Percentiles rank a stretch among this genome's conserved stretches.
These are phyloP conservation scores for Paecilomyces sp. DNA, from an alignment of 2,329 filamentous ascomycete species.

Conservation along the genomic window DNA sequence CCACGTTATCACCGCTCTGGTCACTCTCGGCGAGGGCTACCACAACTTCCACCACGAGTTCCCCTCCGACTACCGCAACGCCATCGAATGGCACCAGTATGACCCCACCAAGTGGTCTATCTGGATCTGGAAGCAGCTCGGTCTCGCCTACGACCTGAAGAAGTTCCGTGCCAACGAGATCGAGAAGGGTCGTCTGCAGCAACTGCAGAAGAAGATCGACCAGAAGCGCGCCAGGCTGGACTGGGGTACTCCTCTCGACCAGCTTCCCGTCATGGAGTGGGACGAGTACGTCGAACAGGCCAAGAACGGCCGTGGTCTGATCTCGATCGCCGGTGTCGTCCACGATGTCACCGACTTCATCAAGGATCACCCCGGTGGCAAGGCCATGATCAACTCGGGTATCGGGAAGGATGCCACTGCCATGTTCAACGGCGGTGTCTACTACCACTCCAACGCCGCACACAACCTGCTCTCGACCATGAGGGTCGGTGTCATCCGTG, in stretches of 20 bases:
- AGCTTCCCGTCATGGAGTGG: slow-evolving; percentile 79
- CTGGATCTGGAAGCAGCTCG: slow-evolving; percentile 75
- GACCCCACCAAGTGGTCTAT: slow-evolving; percentile 89
- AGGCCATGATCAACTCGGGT: slow-evolving; percentile 73
- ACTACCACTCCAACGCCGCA: slow-evolving; percentile 81
- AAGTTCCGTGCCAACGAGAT: slow-evolving; percentile 89
- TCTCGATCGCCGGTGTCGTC: slow-evolving; percentile 75
- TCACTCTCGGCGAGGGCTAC: slow-evolving; percentile 82
- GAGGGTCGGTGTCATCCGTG: slow-evolving; percentile 78
- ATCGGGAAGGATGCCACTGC: slow-evolving; percentile 84
- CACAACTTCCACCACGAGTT: slow-evolving; percentile 97
- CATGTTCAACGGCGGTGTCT: slow-evolving; percentile 88
- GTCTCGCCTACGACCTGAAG: slow-evolving; percentile 80
- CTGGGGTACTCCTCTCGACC: slow-evolving; percentile 79
- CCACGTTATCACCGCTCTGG: slow-evolving; percentile 76
- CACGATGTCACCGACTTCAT: slow-evolving; percentile 81
- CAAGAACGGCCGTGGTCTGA: slow-evolving; percentile 68
- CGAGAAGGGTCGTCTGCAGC: slow-evolving; percentile 83
- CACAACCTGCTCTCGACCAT: slow-evolving; percentile 85
- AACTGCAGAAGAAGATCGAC: slow-evolving; percentile 87
- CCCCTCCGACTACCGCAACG: slow-evolving; percentile 87
- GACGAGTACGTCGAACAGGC: slow-evolving; percentile 74
- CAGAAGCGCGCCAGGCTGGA: slow-evolving; percentile 75
- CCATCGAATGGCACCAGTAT: slow-evolving; percentile 85
- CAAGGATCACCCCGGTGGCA: slow-evolving; percentile 84